phyloP scores from a whole-genome alignment of 768 basidiomycete species.

The Asterophora parasitica region DNA sequence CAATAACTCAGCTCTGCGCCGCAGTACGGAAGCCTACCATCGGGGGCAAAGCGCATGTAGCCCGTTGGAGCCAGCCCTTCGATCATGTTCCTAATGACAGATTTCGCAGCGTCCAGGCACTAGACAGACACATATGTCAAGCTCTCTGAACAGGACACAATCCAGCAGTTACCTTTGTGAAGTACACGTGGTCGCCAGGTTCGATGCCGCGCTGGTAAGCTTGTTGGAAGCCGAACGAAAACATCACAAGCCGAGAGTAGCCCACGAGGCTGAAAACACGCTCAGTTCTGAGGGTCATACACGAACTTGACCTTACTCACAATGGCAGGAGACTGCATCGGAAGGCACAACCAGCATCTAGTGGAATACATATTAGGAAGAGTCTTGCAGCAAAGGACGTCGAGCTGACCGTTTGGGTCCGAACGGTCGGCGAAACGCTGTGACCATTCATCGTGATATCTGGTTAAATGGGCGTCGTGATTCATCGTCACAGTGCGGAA shows the following conservation, averaged over 20 bases:
- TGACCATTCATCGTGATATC: slow-evolving; percentile 66
- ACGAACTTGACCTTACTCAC: slow-evolving; percentile 40
- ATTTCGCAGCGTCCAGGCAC: slow-evolving; percentile 70
- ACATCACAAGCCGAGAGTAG: slow-evolving; percentile 82
- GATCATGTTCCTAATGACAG: slow-evolving; percentile 61
- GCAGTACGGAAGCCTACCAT: slow-evolving; percentile 41
- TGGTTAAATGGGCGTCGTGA: slow-evolving; percentile 54
- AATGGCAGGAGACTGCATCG: slow-evolving; percentile 68
- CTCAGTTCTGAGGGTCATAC: slow-evolving; percentile 3
- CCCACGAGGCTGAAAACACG: slow-evolving; percentile 50
- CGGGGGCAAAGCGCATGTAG: slow-evolving; percentile 75
- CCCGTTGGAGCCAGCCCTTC: slow-evolving; percentile 64
- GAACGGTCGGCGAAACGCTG: slow-evolving; percentile 54
- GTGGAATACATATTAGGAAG: slow-evolving; percentile 2
- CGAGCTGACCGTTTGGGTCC: slow-evolving; percentile 45
- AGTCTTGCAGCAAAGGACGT: slow-evolving; percentile 2
- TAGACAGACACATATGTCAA: slow-evolving; percentile 25
- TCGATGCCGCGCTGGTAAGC: slow-evolving; percentile 70
- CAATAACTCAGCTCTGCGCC: background rate
- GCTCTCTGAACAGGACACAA: background rate
- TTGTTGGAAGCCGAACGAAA: slow-evolving; percentile 82
- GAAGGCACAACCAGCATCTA: slow-evolving; percentile 57
- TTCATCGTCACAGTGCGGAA: slow-evolving; percentile 59
- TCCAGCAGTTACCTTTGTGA: slow-evolving; percentile 48
- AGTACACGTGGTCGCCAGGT: slow-evolving; percentile 57